Evolutionary conservation across 2,329 filamentous ascomycete genomes (phyloP).

Genomic region (Metarhizium album): DNA sequence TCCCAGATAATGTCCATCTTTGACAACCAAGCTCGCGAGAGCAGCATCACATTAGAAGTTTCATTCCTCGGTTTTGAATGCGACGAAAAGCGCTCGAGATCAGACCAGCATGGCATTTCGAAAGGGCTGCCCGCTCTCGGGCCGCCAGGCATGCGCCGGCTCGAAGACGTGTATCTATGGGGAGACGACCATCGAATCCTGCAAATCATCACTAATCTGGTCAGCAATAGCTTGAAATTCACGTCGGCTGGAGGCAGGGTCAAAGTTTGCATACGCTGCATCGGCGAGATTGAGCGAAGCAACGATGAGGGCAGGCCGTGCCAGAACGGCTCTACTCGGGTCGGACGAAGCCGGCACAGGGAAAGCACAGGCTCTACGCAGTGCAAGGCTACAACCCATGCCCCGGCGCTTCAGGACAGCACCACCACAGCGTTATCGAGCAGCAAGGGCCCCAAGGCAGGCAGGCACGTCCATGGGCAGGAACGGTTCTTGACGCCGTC

Average conservation of each 20-base stretch:
- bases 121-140: slow-evolving; percentile 46
- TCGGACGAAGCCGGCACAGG: slow-evolving; percentile 32
- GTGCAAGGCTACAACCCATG: slow-evolving; percentile 26
- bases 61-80: slow-evolving; percentile 43
- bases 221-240: slow-evolving; percentile 88
- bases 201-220: slow-evolving; percentile 87
- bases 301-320: slow-evolving; percentile 39
- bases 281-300: slow-evolving; percentile 44
- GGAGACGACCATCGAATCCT: slow-evolving; percentile 88
- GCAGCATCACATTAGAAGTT: slow-evolving; percentile 62
- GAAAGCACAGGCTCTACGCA: slow-evolving; percentile 38
- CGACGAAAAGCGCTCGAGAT: slow-evolving; percentile 16
- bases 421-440: slow-evolving; percentile 35
- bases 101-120: slow-evolving; percentile 22
- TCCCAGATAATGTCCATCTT: slow-evolving; percentile 80
- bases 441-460: slow-evolving; percentile 45
- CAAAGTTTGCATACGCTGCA: slow-evolving; percentile 62
- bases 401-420: slow-evolving; percentile 5
- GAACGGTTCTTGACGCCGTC: slow-evolving; percentile 51
- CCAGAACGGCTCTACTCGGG: slow-evolving; percentile 27
- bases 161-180: slow-evolving; percentile 82
- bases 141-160: slow-evolving; percentile 51
- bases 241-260: slow-evolving; percentile 69
- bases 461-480: slow-evolving; percentile 34
- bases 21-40: slow-evolving; percentile 78